Conservation (phyloP, 805 yeast species). For the Starmerella floricola region DNA sequence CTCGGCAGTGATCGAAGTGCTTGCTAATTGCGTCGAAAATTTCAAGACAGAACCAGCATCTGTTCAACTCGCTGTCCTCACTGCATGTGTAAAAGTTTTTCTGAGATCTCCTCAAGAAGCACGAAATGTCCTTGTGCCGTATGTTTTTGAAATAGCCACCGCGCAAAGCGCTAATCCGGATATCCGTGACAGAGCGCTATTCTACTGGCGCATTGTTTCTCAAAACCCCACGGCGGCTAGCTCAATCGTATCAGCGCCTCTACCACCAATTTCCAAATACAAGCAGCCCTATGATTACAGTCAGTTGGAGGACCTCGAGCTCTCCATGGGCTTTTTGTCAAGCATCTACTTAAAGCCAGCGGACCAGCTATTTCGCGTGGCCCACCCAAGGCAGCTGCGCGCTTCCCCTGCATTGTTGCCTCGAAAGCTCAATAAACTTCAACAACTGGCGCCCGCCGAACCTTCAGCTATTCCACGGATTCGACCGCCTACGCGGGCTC, state of each 20-base stretch:
- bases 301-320: slow-evolving; percentile 67
- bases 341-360: slow-evolving; percentile 78
- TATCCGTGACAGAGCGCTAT: slow-evolving; percentile 68
- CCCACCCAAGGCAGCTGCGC: slow-evolving; percentile 14
- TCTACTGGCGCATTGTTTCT: slow-evolving; percentile 70
- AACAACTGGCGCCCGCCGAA: not conserved
- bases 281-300: slow-evolving; percentile 58
- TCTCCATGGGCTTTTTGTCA: slow-evolving; percentile 70
- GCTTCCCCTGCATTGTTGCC: slow-evolving; percentile 23
- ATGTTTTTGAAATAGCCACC: slow-evolving; percentile 52
- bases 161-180: slow-evolving; percentile 75
- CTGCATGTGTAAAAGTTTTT: slow-evolving; percentile 62
- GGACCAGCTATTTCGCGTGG: slow-evolving; percentile 57
- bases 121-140: slow-evolving; percentile 43
- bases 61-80: slow-evolving; percentile 61
- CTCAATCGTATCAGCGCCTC: slow-evolving; percentile 45
- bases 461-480: not conserved
- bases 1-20: slow-evolving; percentile 22
- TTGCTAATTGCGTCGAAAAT: slow-evolving; percentile 35
- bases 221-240: slow-evolving; percentile 34
- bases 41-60: slow-evolving; percentile 56
- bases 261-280: slow-evolving; percentile 55
- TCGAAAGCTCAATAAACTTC: slow-evolving; percentile 7
- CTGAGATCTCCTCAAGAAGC: slow-evolving; percentile 43
- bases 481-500: not conserved